Base-by-base conservation (phyloP, 2,329 filamentous ascomycete genomes). In the Penicillium paneum region DNA sequence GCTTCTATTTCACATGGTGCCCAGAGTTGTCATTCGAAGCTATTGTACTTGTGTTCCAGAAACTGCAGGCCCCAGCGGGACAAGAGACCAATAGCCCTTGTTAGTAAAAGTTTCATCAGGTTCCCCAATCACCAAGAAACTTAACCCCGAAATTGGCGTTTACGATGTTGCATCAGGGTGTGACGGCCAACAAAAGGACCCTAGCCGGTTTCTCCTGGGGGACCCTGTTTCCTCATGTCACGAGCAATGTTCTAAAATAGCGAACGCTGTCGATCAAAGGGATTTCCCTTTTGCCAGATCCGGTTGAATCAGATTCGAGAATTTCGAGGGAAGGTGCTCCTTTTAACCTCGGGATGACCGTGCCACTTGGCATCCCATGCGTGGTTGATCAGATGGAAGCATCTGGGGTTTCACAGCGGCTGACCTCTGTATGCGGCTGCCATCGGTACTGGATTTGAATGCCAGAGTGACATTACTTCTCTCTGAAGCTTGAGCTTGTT, bases 381-480 rank as follows among this genome's bases (percentile, higher is more conserved):
- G 56, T 60, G 64, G 65, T 66, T 66, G 66, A 71, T 71, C 69
- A 71, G 67, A 71, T 64, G 67, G 55, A 64, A 64, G 62, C 60
- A 56, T 60, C 58, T 64, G 57, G 65, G 63, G 69, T 72, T 70
- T 67, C 69, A 72, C 69, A 70, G 67, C 68, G 69, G 69, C 69
- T 71, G 68, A 71, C 66, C 64, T 65, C 57, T 66, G 63, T 50
- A 64, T 67, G 63, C 66, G 67, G 63, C 67, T 67, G 56, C 62
- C 67, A 57, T 64, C 64, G 63, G 64, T 64, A 66, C 62, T 52
- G 56, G 58, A 64, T 68, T 60, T 60, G 55, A 62, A 67, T 68
- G 67, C 63, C 63, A 68, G 58, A 65, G 58, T 61, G 57, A 59
- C 54, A 61, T 64, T 55, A 52, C 51, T 44, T 34, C 42, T 55